Evolutionary conservation across 148 eudicot species (phyloP).

Genomic region (Arbutus unedo): DNA sequence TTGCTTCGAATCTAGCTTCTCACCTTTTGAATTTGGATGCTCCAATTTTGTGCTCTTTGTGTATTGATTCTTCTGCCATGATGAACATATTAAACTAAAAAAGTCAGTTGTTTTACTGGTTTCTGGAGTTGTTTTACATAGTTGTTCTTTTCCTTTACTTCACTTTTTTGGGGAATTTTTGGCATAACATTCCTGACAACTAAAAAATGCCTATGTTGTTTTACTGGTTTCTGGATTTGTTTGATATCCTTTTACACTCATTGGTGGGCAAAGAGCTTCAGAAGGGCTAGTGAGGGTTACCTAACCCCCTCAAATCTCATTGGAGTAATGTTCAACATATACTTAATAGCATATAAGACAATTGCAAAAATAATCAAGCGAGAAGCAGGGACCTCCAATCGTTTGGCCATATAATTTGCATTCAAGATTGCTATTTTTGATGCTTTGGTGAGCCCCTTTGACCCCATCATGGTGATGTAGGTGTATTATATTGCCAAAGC

Average conservation of each 20-base stretch:
- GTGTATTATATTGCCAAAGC: constrained; percentile 91
- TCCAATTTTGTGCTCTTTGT: constrained; percentile 4
- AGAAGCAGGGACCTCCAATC: constrained; percentile 69
- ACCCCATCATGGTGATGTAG: constrained; percentile 99
- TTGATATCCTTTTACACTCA: not conserved
- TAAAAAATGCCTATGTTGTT: not conserved
- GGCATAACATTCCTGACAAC: no score
- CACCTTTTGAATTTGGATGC: not conserved
- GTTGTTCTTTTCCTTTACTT: no score
- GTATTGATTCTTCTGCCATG: not conserved
- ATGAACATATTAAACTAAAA: not conserved
- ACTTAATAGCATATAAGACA: not conserved
- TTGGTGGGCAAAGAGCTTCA: no score
- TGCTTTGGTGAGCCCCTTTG: constrained; percentile 91
- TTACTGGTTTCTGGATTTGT: not conserved
- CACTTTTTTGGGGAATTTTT: no score
- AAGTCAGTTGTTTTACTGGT: not conserved
- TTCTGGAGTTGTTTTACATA: not conserved
- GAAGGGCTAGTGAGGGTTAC: no score
- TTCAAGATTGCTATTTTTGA: constrained; percentile 93
- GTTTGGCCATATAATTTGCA: constrained; percentile 98
- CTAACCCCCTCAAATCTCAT: no score
- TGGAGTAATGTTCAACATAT: not conserved
- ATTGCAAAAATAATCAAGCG: constrained; percentile 11
- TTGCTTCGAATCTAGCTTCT: not conserved